Conservation (phyloP, 2,329 filamentous ascomycete species). For the Keithomyces neogunnii region DNA sequence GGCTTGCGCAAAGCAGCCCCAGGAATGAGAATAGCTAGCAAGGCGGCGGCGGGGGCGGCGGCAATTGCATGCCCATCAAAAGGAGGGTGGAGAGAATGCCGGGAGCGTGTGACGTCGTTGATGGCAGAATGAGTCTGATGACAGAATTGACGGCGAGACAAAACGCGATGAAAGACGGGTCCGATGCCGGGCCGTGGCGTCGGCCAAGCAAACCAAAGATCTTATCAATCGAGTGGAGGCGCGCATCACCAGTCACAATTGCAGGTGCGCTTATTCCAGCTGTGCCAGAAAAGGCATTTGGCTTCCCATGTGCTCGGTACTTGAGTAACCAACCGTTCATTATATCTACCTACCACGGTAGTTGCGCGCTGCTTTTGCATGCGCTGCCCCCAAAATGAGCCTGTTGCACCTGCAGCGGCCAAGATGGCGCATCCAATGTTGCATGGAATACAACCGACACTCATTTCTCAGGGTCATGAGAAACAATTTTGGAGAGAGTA, state of each 20-base stretch:
- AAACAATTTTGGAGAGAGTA: too few relatives aligned
- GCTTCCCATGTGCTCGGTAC: too few relatives aligned
- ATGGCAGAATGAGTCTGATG: neutral
- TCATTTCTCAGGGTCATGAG: too few relatives aligned
- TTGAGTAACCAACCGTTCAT: too few relatives aligned
- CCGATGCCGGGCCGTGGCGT: constrained; percentile 8
- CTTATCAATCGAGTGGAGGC: constrained; percentile 5
- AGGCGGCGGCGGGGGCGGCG: neutral
- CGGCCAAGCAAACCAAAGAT: neutral
- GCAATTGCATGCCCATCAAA: neutral
- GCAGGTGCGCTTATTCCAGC: neutral
- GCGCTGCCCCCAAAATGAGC: too few relatives aligned
- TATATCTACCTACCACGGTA: too few relatives aligned
- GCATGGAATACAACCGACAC: too few relatives aligned
- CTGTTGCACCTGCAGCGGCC: too few relatives aligned
- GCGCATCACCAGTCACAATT: neutral
- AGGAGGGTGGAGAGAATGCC: neutral
- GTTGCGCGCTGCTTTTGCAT: too few relatives aligned
- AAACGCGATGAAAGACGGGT: constrained; percentile 1
- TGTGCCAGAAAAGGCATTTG: neutral
- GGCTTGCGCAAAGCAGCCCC: neutral
- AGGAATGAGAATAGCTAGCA: neutral
- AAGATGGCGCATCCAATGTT: too few relatives aligned
- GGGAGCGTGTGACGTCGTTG: neutral
- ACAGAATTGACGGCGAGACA: neutral